Evolutionary conservation across 345 rosid species (phyloP).

Genomic region (Draba incana): DNA sequence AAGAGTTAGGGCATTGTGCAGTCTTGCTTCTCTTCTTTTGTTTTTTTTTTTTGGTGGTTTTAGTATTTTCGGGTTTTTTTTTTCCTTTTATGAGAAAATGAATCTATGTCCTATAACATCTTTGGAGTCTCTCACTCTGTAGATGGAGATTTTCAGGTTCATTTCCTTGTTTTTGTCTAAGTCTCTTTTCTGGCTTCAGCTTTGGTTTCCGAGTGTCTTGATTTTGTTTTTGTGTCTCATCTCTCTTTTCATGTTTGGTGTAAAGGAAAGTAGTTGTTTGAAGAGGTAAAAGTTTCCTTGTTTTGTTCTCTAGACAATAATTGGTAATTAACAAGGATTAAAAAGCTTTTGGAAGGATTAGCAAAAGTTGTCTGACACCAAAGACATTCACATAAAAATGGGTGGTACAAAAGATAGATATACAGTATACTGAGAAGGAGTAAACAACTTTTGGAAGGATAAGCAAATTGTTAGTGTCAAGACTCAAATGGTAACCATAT

Average conservation of each 20-base stretch:
- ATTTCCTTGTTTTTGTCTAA: not conserved
- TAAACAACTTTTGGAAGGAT: not conserved
- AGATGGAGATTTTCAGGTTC: constrained; percentile 29
- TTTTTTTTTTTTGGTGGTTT: not conserved
- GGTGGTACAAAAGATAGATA: not conserved
- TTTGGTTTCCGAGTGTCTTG: constrained; percentile 30
- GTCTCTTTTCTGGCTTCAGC: constrained; percentile 38
- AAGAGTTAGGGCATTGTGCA: constrained; percentile 52
- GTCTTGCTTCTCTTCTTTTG: constrained; percentile 42
- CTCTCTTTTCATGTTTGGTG: constrained; percentile 18
- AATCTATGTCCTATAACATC: constrained; percentile 19
- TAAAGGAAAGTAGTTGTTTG: constrained; percentile 25
- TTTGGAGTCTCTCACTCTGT: constrained; percentile 24
- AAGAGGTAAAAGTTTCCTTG: constrained; percentile 1
- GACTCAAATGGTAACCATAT: too few relatives aligned
- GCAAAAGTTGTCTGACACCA: too few relatives aligned
- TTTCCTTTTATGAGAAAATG: constrained; percentile 17
- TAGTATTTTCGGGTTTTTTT: not conserved
- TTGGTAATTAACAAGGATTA: not conserved
- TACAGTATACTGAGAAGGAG: not conserved
- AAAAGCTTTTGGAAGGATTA: too few relatives aligned
- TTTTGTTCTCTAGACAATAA: not conserved
- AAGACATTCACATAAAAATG: not conserved
- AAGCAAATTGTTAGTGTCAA: not conserved
- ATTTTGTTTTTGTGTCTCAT: not conserved